phyloP scores from a whole-genome alignment of 2,329 filamentous ascomycete genomes.

The Cercospora berteroae region DNA sequence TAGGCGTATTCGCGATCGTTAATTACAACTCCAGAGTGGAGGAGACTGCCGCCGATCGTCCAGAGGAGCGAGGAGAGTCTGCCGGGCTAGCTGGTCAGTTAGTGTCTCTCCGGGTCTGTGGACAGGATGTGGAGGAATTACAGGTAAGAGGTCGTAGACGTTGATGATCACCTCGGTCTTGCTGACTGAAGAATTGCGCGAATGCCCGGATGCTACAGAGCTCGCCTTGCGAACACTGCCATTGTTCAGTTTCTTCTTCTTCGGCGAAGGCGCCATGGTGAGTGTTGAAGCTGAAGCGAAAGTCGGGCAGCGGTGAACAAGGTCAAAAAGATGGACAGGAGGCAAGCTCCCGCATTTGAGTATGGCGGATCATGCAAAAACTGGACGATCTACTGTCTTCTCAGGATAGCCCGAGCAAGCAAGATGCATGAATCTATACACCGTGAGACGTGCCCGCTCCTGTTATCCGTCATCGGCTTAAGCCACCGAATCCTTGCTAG shows the following conservation, averaged over 20 bases:
- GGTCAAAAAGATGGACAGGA: constrained; percentile 1
- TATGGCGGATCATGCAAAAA: neutral
- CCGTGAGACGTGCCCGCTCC: constrained; percentile 1
- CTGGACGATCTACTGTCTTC: neutral
- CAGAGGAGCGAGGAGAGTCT: constrained; percentile 73
- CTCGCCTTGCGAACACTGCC: neutral
- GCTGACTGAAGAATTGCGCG: constrained; percentile 23
- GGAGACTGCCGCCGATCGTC: constrained; percentile 71
- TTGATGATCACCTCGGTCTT: constrained; percentile 40
- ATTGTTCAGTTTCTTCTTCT: neutral
- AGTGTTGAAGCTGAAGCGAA: neutral
- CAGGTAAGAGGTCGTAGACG: constrained; percentile 41
- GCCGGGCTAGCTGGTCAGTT: constrained; percentile 56
- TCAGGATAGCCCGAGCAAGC: neutral
- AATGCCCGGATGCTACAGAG: neutral
- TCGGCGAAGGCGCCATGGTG: constrained; percentile 1
- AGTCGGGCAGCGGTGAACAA: neutral
- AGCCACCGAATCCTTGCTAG: neutral
- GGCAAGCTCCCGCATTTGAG: constrained; percentile 1
- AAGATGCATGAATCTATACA: neutral
- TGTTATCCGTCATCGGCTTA: neutral
- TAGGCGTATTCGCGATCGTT: constrained; percentile 80
- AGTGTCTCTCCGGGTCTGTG: constrained; percentile 7
- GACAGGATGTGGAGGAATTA: constrained; percentile 17
- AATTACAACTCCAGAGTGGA: constrained; percentile 82